Evolutionary conservation across 176 grass and related monocot species (phyloP).

Genomic region (Triticum turgidum): DNA sequence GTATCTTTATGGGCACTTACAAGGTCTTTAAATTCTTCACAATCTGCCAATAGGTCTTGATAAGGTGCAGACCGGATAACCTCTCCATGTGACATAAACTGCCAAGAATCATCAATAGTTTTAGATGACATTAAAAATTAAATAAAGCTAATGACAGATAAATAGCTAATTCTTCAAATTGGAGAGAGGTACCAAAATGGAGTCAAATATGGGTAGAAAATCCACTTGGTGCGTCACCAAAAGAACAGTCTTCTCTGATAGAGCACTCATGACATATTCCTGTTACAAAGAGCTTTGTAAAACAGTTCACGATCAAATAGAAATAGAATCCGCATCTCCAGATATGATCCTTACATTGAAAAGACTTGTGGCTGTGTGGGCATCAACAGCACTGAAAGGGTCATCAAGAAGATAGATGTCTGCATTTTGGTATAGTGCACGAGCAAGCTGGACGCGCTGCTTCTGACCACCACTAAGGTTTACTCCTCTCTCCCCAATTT

Average conservation of each 20-base stretch:
- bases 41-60: conserved; percentile 53
- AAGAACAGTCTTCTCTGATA: conserved; percentile 79
- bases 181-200: conserved; percentile 50
- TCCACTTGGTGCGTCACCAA: conserved; percentile 96
- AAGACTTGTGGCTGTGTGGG: conserved; percentile 75
- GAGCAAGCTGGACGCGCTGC: conserved; percentile 87
- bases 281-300: conserved; percentile 25
- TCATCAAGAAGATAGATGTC: conserved; percentile 94
- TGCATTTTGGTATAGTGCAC: conserved; percentile 86
- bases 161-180: neutral
- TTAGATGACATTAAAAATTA: neutral
- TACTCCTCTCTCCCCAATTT: conserved; percentile 59
- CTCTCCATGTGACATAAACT: conserved; percentile 85
- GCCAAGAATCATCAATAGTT: conserved; percentile 20
- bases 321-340: neutral
- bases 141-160: neutral
- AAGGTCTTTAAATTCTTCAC: conserved; percentile 81
- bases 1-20: conserved; percentile 74
- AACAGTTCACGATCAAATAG: neutral
- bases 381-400: conserved; percentile 97
- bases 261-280: conserved; percentile 90
- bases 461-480: conserved; percentile 98
- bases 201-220: conserved; percentile 83
- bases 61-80: conserved; percentile 63
- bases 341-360: conserved; percentile 63